These are phyloP conservation scores for Curvularia spicifera DNA, from an alignment of 2,329 filamentous ascomycete genomes.

Conservation along the genomic window DNA sequence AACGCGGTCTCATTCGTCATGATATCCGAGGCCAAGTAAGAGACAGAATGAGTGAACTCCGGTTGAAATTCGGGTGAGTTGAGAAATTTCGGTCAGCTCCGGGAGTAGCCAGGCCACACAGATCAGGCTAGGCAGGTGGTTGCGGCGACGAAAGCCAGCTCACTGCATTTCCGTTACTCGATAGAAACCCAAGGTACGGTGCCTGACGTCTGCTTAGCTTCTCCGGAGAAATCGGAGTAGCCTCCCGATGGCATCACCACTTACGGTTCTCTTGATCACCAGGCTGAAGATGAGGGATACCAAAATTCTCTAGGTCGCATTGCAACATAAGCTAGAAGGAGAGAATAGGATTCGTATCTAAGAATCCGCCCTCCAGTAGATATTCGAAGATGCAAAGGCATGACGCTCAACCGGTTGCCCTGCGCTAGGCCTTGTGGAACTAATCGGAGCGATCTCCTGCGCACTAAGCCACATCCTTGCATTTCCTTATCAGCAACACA, in stretches of 20 bases:
- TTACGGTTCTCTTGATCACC: neutral
- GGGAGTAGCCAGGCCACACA: conserved; percentile 20
- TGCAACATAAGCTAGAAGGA: neutral
- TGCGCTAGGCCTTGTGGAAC: conserved; percentile 39
- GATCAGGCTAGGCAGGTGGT: conserved; percentile 21
- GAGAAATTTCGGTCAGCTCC: conserved; percentile 34
- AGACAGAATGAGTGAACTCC: conserved; percentile 3
- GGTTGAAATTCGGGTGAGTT: conserved; percentile 14
- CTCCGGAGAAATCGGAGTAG: conserved; percentile 10
- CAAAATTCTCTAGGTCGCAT: neutral
- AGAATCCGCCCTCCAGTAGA: neutral
- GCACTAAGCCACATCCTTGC: conserved; percentile 20
- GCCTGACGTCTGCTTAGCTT: conserved; percentile 36
- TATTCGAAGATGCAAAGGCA: conserved; percentile 14
- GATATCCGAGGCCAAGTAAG: neutral
- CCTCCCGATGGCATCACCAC: conserved; percentile 4
- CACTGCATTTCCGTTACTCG: conserved; percentile 43
- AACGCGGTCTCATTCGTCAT: neutral
- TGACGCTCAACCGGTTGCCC: conserved; percentile 34
- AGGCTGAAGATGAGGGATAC: neutral
- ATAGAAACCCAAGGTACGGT: conserved; percentile 43
- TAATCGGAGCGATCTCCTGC: conserved; percentile 32
- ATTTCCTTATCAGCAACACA: conserved; percentile 33
- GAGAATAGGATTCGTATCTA: neutral
- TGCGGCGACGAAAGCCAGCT: conserved; percentile 20